These are phyloP conservation scores for Dactylellina haptotyla DNA, from an alignment of 2,329 filamentous ascomycete species.

Conservation along the genomic window DNA sequence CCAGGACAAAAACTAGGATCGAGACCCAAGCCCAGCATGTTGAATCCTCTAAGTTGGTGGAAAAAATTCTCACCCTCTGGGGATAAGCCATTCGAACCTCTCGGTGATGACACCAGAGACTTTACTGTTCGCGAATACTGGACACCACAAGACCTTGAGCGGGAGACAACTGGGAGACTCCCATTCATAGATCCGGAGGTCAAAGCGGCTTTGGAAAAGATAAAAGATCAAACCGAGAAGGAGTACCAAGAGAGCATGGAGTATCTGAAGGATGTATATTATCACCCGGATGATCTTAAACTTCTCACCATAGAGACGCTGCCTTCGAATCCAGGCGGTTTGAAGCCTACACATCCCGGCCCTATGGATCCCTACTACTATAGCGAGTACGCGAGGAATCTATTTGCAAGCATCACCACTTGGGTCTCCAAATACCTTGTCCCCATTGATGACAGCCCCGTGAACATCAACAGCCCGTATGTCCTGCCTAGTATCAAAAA, in stretches of 20 bases:
- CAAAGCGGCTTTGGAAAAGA: not conserved
- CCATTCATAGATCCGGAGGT: conserved; percentile 49
- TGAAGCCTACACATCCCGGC: conserved; percentile 31
- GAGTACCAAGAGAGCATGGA: conserved; percentile 3
- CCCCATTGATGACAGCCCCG: not conserved
- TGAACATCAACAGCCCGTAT: conserved; percentile 4
- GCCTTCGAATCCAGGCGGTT: conserved; percentile 24
- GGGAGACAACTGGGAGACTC: conserved; percentile 22
- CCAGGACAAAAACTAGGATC: too few species aligned
- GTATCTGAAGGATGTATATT: conserved; percentile 22
- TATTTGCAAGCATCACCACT: conserved; percentile 30
- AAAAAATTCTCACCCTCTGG: conserved; percentile 19
- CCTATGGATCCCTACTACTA: conserved; percentile 27
- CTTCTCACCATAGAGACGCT: conserved; percentile 35
- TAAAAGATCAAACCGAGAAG: not conserved
- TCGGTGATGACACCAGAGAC: conserved; percentile 15
- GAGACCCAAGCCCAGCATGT: too few species aligned
- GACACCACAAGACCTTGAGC: conserved; percentile 11
- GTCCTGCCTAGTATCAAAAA: conserved; percentile 15
- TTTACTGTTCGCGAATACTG: conserved; percentile 14
- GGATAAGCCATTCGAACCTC: conserved; percentile 1
- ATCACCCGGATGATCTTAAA: conserved; percentile 34
- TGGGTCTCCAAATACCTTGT: conserved; percentile 43
- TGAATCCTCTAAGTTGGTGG: too few species aligned
- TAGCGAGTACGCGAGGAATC: conserved; percentile 3